A percentile compares a stretch with the other conserved stretches of the same genome.
Evolutionary conservation across 2,329 filamentous ascomycete species (phyloP).

Genomic region (Thielaviopsis punctulata): DNA sequence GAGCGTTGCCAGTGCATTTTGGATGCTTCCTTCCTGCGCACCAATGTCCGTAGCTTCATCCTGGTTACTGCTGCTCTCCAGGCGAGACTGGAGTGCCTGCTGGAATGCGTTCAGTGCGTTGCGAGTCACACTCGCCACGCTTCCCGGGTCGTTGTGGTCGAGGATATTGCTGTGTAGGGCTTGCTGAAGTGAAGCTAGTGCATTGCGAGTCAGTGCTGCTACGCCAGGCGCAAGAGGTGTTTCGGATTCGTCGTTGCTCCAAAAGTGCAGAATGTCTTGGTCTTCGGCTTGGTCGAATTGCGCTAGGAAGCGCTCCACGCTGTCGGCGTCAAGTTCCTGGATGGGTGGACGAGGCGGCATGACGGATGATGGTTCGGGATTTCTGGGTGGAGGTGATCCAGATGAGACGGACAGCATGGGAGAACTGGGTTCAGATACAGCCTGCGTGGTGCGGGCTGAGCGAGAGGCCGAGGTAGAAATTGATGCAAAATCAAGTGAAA

Average conservation of each 20-base stretch:
- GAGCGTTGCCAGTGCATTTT: constrained; percentile 6
- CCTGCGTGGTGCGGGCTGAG: not conserved
- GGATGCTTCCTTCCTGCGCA: constrained; percentile 4
- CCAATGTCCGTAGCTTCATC: constrained; percentile 20
- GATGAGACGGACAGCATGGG: not conserved
- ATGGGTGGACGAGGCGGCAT: constrained; percentile 3
- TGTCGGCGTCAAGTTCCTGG: constrained; percentile 10
- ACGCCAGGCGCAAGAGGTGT: constrained; percentile 21
- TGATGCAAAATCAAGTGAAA: not conserved
- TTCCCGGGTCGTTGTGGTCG: constrained; percentile 5
- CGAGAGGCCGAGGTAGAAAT: not conserved
- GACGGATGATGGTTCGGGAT: not conserved
- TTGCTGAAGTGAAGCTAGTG: constrained; percentile 6
- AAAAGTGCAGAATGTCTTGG: constrained; percentile 40
- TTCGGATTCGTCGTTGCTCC: constrained; percentile 33
- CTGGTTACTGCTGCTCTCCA: constrained; percentile 29
- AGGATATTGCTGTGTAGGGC: constrained; percentile 10
- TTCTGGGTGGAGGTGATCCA: not conserved
- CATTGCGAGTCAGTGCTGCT: constrained; percentile 7
- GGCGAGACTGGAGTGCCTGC: constrained; percentile 7
- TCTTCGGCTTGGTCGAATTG: constrained; percentile 28
- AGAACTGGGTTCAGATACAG: not conserved
- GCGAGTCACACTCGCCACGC: constrained; percentile 9
- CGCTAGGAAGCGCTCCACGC: constrained; percentile 10
- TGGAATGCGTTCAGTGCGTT: constrained; percentile 8